Evolutionary conservation across 805 yeast genomes (phyloP).

Genomic region (Saturnispora sanitii): DNA sequence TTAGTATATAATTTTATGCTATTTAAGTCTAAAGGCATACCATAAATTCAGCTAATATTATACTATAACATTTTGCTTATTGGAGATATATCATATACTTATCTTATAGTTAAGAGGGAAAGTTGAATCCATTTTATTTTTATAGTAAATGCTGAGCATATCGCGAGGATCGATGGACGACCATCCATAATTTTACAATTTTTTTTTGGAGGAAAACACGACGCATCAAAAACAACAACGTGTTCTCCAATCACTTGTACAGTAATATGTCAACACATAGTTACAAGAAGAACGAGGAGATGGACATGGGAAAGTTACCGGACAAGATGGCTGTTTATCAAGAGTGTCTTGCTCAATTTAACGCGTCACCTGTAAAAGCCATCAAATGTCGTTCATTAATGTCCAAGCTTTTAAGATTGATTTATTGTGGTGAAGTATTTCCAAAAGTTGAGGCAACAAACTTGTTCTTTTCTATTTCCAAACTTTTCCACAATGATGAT

Average conservation of each 20-base stretch:
- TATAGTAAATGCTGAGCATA: too few species aligned
- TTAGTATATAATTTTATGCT: too few species aligned
- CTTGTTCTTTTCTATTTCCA: constrained; percentile 86
- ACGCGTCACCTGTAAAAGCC: constrained; percentile 82
- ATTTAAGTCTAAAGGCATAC: too few species aligned
- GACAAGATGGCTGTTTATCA: constrained; percentile 97
- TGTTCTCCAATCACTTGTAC: background rate
- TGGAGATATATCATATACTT: too few species aligned
- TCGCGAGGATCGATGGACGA: too few species aligned
- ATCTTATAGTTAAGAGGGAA: too few species aligned
- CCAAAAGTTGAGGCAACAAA: constrained; percentile 86
- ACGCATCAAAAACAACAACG: background rate
- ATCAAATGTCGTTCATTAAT: constrained; percentile 76
- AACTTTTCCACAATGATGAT: constrained; percentile 87
- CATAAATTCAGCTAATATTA: too few species aligned
- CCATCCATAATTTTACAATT: too few species aligned
- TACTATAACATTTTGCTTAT: too few species aligned
- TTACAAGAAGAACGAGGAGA: constrained; percentile 77
- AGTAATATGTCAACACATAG: constrained; percentile 64
- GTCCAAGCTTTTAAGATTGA: constrained; percentile 71
- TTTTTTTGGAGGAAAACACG: too few species aligned
- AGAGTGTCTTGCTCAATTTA: constrained; percentile 87
- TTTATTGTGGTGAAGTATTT: constrained; percentile 80
- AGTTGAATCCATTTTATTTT: too few species aligned
- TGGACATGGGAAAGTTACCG: constrained; percentile 57